Evolutionary conservation across 768 basidiomycete species (phyloP).

Genomic region (Kwoniella dendrophila): DNA sequence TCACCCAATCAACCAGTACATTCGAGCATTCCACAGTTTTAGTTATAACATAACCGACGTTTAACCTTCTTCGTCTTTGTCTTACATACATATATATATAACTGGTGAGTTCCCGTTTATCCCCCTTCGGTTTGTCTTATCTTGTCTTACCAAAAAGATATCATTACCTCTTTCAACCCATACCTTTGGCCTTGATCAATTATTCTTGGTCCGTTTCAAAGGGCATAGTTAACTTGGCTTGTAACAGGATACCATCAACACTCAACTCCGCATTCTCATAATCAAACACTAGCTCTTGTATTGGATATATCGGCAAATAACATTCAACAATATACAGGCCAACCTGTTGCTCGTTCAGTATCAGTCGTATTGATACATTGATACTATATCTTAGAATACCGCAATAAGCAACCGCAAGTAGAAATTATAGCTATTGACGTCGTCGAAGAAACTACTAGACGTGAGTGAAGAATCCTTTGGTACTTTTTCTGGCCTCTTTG

Average conservation of each 20-base stretch:
- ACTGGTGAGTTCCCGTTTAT: slow-evolving; percentile 2
- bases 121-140: slow-evolving; percentile 5
- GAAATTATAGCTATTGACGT: background rate
- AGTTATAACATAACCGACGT: background rate
- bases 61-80: no score
- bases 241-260: no score
- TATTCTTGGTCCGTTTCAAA: no score
- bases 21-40: no score
- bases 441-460: background rate
- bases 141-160: background rate
- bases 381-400: no score
- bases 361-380: no score
- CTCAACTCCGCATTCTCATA: background rate
- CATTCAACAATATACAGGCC: no score
- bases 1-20: no score
- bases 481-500: background rate
- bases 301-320: background rate
- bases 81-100: background rate
- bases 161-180: background rate
- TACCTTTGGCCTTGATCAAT: background rate
- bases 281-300: no score
- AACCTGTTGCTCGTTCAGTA: no score
- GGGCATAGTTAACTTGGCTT: no score
- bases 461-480: background rate
- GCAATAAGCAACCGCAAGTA: background rate